Evolutionary conservation across 768 basidiomycete genomes (phyloP).

Genomic region (Termitomyces heimii): DNA sequence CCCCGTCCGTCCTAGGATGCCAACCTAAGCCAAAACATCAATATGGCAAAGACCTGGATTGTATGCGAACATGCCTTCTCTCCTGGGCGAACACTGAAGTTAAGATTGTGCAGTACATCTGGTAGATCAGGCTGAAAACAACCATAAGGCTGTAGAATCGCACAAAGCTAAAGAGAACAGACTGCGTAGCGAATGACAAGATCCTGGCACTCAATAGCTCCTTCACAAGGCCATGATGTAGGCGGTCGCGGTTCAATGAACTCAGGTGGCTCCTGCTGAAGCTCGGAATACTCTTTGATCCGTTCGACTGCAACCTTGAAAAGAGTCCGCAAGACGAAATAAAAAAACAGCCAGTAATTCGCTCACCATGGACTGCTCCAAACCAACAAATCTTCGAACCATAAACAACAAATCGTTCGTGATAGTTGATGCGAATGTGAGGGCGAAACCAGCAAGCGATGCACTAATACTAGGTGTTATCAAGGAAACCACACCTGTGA

Average conservation of each 20-base stretch:
- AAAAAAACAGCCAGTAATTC: neutral
- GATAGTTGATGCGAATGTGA: slow-evolving; percentile 78
- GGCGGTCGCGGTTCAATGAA: slow-evolving; percentile 83
- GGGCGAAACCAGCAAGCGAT: slow-evolving; percentile 78
- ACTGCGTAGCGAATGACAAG: slow-evolving; percentile 78
- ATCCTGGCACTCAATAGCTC: slow-evolving; percentile 65
- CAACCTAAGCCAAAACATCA: slow-evolving; percentile 35
- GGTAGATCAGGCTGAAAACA: slow-evolving; percentile 71
- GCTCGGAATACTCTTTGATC: slow-evolving; percentile 86
- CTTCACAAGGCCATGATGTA: slow-evolving; percentile 69
- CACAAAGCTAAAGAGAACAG: slow-evolving; percentile 19
- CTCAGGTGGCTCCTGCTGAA: slow-evolving; percentile 74
- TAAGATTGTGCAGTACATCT: slow-evolving; percentile 74
- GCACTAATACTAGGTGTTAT: slow-evolving; percentile 70
- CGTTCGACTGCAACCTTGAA: slow-evolving; percentile 77
- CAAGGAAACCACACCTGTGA: slow-evolving; percentile 63
- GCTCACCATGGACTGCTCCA: slow-evolving; percentile 88
- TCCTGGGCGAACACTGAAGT: slow-evolving; percentile 64
- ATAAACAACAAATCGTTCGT: slow-evolving; percentile 67
- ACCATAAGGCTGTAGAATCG: neutral
- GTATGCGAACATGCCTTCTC: slow-evolving; percentile 55
- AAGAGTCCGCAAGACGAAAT: neutral
- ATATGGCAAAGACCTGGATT: neutral
- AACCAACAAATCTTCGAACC: slow-evolving; percentile 72
- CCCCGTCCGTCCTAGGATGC: slow-evolving; percentile 67